Evolutionary conservation across 345 rosid genomes (phyloP).

Genomic region (Arabis alpina): DNA sequence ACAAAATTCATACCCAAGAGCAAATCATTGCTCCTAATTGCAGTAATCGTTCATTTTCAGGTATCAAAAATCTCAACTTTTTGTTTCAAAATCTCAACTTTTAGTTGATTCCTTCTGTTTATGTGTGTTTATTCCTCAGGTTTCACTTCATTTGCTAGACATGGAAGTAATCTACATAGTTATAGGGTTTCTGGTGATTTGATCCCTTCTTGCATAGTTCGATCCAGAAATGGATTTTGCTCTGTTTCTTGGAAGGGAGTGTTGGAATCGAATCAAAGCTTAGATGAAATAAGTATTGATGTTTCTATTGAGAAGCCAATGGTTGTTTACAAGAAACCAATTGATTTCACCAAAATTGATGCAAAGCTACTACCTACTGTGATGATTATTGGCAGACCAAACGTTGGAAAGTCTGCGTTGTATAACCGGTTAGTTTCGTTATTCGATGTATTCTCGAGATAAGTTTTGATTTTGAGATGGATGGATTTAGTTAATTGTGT

Average conservation of each 20-base stretch:
- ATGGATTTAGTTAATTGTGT: neutral
- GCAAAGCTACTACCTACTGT: constrained; percentile 73
- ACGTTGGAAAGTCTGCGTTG: constrained; percentile 95
- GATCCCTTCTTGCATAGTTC: neutral
- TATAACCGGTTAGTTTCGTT: constrained; percentile 69
- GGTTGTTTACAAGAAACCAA: constrained; percentile 47
- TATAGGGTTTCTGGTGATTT: neutral
- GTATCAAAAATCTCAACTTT: constrained; percentile 6
- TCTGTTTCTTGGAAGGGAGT: constrained; percentile 35
- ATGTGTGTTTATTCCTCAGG: constrained; percentile 25
- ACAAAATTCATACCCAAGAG: neutral
- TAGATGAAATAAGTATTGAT: constrained; percentile 24
- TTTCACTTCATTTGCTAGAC: neutral
- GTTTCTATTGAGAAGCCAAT: constrained; percentile 33
- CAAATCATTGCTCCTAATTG: constrained; percentile 3
- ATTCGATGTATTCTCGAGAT: neutral
- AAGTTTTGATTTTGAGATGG: neutral
- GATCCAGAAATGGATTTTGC: constrained; percentile 46
- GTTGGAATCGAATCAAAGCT: constrained; percentile 31
- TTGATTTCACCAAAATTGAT: constrained; percentile 77
- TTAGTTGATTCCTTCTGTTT: neutral
- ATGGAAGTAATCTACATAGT: constrained; percentile 25
- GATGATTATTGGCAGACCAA: constrained; percentile 88
- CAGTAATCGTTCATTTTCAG: constrained; percentile 19
- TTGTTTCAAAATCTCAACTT: neutral